Percentiles rank a stretch among this genome's conserved stretches.
Conservation (phyloP, 768 basidiomycete species). For the Hericium alpestre region DNA sequence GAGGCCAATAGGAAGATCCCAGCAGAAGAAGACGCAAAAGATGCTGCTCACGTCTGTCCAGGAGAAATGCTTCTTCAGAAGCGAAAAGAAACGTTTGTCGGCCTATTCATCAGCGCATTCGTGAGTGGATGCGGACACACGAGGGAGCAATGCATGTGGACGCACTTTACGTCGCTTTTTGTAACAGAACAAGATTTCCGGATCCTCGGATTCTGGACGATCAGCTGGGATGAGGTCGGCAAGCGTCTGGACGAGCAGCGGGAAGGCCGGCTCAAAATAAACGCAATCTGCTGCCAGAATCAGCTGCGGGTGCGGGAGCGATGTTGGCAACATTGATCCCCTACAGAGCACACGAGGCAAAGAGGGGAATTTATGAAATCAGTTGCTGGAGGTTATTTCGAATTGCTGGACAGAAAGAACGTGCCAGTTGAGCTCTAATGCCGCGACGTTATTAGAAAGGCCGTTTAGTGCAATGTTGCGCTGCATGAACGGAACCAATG, state of each 20-base stretch:
- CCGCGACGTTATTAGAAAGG: constrained; percentile 39
- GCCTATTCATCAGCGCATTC: constrained; percentile 36
- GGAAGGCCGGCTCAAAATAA: constrained; percentile 90
- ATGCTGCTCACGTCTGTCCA: constrained; percentile 50
- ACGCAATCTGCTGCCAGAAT: constrained; percentile 92
- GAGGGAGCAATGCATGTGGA: neutral
- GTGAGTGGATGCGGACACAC: neutral
- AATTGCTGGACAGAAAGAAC: constrained; percentile 11
- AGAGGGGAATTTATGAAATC: neutral
- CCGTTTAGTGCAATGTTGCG: constrained; percentile 62
- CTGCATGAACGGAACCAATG: constrained; percentile 68
- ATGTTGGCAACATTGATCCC: constrained; percentile 49
- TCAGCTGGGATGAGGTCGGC: constrained; percentile 39
- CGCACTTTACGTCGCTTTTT: constrained; percentile 83
- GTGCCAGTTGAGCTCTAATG: constrained; percentile 77
- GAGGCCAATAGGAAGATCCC: too few relatives aligned
- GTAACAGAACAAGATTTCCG: constrained; percentile 69
- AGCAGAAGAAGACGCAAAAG: neutral
- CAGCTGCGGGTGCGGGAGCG: constrained; percentile 44
- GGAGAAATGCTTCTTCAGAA: constrained; percentile 68
- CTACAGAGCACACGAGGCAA: constrained; percentile 25
- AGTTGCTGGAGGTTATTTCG: neutral
- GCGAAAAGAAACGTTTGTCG: constrained; percentile 75
- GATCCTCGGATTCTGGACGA: constrained; percentile 32
- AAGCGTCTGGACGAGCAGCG: constrained; percentile 74